A percentile compares a stretch with the other conserved stretches of the same genome.
Evolutionary conservation across 2,329 filamentous ascomycete species (phyloP).

Genomic region (Tympanopsis confertula): DNA sequence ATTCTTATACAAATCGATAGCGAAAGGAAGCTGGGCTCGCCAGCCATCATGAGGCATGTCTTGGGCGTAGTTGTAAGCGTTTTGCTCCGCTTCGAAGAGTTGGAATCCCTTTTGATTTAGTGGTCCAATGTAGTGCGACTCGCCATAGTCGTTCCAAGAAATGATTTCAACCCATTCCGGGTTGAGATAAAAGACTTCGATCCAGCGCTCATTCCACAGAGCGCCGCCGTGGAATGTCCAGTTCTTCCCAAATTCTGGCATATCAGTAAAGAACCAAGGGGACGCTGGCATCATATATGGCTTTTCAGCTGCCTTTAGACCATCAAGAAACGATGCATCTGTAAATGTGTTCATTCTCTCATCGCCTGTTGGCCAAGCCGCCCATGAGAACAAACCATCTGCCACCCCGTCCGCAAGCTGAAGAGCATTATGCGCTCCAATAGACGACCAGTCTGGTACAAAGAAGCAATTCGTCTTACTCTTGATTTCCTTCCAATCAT

Average conservation of each 20-base stretch:
- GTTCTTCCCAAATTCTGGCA: slow-evolving; percentile 43
- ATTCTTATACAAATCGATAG: slow-evolving; percentile 35
- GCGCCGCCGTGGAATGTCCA: slow-evolving; percentile 53
- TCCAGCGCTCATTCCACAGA: slow-evolving; percentile 49
- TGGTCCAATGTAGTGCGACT: slow-evolving; percentile 24
- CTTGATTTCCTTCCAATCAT: slow-evolving; percentile 31
- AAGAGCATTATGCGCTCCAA: slow-evolving; percentile 17
- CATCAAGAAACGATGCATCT: slow-evolving; percentile 18
- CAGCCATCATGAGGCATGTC: slow-evolving; percentile 37
- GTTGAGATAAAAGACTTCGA: slow-evolving; percentile 28
- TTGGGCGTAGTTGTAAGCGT: slow-evolving; percentile 33
- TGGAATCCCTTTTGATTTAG: slow-evolving; percentile 26
- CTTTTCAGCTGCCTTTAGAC: slow-evolving; percentile 22
- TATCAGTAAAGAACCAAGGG: slow-evolving; percentile 48
- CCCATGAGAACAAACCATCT: slow-evolving; percentile 33
- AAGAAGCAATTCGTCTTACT: slow-evolving; percentile 23
- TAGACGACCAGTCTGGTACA: slow-evolving; percentile 31
- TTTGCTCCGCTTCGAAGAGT: slow-evolving; percentile 23
- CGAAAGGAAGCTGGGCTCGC: slow-evolving; percentile 33
- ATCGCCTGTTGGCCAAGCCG: slow-evolving; percentile 30
- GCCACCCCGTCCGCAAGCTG: slow-evolving; percentile 6
- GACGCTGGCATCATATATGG: slow-evolving; percentile 42
- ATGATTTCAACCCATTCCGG: slow-evolving; percentile 29
- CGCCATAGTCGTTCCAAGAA: slow-evolving; percentile 13
- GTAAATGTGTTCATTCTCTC: slow-evolving; percentile 15